Conservation (phyloP, 1,284 basidiomycete species). For the Trichosporon sp. region DNA sequence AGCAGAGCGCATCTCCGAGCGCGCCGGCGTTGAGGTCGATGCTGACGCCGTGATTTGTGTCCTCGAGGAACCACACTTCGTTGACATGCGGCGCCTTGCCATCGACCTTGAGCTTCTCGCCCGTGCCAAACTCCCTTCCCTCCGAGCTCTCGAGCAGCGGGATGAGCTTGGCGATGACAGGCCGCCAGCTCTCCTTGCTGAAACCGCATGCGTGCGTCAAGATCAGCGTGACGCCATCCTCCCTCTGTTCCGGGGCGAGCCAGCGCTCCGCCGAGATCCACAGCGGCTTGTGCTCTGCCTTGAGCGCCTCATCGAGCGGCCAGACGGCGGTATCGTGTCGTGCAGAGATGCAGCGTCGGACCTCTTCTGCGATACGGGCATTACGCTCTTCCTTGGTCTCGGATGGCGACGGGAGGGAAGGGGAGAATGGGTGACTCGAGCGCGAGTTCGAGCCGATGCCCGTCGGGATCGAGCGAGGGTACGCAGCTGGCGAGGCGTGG, state of each 20-base stretch:
- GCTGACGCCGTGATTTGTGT: conserved; percentile 71
- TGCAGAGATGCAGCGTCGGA: background rate
- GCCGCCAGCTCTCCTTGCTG: conserved; percentile 69
- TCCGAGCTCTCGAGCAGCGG: background rate
- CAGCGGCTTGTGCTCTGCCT: conserved; percentile 44
- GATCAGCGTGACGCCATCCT: conserved; percentile 59
- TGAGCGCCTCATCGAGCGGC: conserved; percentile 4
- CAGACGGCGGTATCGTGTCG: conserved; percentile 7
- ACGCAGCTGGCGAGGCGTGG: conserved; percentile 66
- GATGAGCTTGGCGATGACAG: conserved; percentile 54
- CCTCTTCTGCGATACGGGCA: conserved; percentile 9
- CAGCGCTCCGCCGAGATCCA: conserved; percentile 28
- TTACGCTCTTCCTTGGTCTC: conserved; percentile 36
- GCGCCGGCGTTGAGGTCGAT: conserved; percentile 58
- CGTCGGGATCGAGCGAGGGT: conserved; percentile 51
- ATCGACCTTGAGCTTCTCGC: background rate
- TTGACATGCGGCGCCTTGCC: conserved; percentile 49
- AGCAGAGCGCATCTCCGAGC: conserved; percentile 46
- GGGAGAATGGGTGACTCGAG: no score
- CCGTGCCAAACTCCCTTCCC: conserved; percentile 4
- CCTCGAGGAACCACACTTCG: conserved; percentile 75
- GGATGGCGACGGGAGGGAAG: conserved; percentile 16
- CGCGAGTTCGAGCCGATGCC: conserved; percentile 30
- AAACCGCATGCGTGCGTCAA: conserved; percentile 75
- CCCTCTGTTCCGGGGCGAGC: background rate